These are phyloP conservation scores for Nemania abortiva DNA, from an alignment of 2,329 filamentous ascomycete genomes.

Conservation along the genomic window DNA sequence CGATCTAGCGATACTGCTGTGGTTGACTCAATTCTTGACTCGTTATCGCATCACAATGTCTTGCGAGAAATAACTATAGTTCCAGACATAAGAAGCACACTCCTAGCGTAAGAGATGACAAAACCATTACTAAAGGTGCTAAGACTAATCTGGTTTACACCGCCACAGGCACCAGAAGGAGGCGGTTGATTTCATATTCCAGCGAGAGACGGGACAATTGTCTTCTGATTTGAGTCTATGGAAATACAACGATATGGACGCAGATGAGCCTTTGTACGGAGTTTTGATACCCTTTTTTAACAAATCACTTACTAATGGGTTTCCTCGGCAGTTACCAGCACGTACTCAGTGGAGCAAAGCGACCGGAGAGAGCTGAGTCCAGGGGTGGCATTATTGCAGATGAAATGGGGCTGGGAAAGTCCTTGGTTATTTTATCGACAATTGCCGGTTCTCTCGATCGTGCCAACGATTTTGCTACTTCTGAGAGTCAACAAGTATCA, in stretches of 20 bases:
- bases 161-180: constrained; percentile 30
- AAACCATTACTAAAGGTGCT: neutral
- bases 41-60: constrained; percentile 18
- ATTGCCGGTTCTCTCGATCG: constrained; percentile 28
- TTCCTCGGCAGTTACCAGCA: constrained; percentile 25
- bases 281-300: neutral
- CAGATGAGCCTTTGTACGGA: constrained; percentile 26
- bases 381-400: constrained; percentile 38
- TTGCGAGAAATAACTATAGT: constrained; percentile 7
- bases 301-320: neutral
- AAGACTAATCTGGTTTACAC: neutral
- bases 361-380: constrained; percentile 23
- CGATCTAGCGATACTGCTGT: neutral
- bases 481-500: constrained; percentile 9
- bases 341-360: constrained; percentile 26
- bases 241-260: constrained; percentile 24
- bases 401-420: constrained; percentile 38
- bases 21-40: constrained; percentile 20
- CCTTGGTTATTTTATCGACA: constrained; percentile 27
- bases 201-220: constrained; percentile 22
- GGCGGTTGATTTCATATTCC: constrained; percentile 33
- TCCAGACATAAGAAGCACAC: constrained; percentile 13
- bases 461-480: constrained; percentile 17
- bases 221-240: constrained; percentile 28
- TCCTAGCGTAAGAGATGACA: neutral